Evolutionary conservation across 148 eudicot genomes (phyloP), one percentile per base, ranked within the genome.

Genomic region (Amaranthus palmeri): DNA sequence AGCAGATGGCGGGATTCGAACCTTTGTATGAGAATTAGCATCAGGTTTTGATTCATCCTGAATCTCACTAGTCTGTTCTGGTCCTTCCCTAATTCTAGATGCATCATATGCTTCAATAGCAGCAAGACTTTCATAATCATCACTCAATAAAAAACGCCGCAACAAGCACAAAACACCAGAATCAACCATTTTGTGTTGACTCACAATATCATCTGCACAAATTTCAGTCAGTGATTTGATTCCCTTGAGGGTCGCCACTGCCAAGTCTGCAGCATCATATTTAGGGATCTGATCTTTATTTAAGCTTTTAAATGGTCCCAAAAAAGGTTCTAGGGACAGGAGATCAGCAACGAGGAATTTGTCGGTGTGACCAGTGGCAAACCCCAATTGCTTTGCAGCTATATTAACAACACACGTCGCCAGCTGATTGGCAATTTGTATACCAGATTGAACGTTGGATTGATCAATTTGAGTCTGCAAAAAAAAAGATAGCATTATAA

Each of bases 41-140:
- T 83, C 86, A 52, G 43, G 70, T 68, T 86, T 80, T 76, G 90
- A 77, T 65, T 86, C 90, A 58, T 75, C 83, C 70, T 80, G 68
- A 55, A 18, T 82, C 76, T 78, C 74, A 81, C 88, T 68, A 52
- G 70, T 77, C 61, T 61, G 79, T 65, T 87, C 90, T 61, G 85
- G 89, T 59, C 82, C 77, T 75, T 90, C 99, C 74, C 84, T 81
- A 18, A 77, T 87, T 75, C 92, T 80, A 11, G 99, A 96, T 68
- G 95, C 92, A 87, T 96, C 95, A 85, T 96, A 96, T 61, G 99
- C 91, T 83, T 96, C 95, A 69, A 81, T 85, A 68, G 99, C 99
- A 84, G 99, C 96, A 68, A 92, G 82, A 70, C 85, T 87, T 83
- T 96, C 99, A 76, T 88, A 96, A 84, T 96, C 99, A 83, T 96